Evolutionary conservation across 768 basidiomycete genomes (phyloP), one percentile per base, ranked within the genome.

Genomic region (Hemileccinum rubropunctum): DNA sequence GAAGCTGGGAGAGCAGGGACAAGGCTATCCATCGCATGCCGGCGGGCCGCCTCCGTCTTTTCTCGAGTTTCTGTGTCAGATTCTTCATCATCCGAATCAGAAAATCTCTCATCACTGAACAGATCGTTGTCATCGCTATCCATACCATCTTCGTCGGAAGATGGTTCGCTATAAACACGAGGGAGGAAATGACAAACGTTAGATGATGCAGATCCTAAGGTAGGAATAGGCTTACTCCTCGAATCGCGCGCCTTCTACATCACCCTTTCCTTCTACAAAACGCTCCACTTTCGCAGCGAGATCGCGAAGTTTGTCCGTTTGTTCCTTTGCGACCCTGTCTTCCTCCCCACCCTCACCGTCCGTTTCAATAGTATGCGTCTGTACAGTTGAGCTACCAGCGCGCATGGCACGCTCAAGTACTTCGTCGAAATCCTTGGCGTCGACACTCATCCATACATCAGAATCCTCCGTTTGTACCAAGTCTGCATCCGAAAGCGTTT

Each of bases 201-300:
- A 59, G 38, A 17, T 17, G 35, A 33, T 13, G 21, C 20, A 35
- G 35, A 32, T 35, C 18, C 26, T 12, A 21, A 23, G n/a, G 26
- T 38, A 45, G 33, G 42, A 21, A 47, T 32, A 47, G 47, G 15
- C 74, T 62, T 70, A 98, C 95, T 98, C 95, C 47, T 85, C 83
- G 61, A 99, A 95, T 54, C 76, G 71, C 0, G 93, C 97, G 4
- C 97, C 97, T 54, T 91, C 87, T 9, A 97, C 52, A 51, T 90
- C 87, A 2, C 97, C 97, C 62, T 95, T 71, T 3, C 89, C 93
- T 58, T 92, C 84, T 2, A 99, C 84, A 63, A 99, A 99, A n/a
- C 74, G 73, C 58, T 90, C 87, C 1, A 99, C 91, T 63, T 91
- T 90, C 52, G 78, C 71, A 11, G 97, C 95, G 45, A 99, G 76